Evolutionary conservation across 2,329 filamentous ascomycete genomes (phyloP).

Genomic region (Fusarium sp.): DNA sequence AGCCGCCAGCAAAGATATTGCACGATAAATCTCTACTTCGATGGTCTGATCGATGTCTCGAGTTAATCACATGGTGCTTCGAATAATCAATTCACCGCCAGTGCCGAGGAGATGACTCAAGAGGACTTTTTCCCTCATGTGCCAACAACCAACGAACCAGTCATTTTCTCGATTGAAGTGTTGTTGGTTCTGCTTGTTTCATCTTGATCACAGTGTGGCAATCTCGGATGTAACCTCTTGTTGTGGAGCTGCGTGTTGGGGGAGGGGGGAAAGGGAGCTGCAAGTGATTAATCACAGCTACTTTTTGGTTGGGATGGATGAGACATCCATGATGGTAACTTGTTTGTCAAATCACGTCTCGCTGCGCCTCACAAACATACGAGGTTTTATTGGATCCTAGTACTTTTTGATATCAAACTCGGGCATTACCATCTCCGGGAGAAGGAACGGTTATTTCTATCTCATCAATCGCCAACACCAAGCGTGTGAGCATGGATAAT

Average conservation of each 20-base stretch:
- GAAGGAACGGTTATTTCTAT: background rate
- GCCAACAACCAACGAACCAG: background rate
- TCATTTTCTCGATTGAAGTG: background rate
- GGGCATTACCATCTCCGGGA: background rate
- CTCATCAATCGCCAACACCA: background rate
- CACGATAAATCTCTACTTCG: background rate
- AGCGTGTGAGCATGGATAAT: background rate
- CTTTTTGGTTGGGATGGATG: background rate
- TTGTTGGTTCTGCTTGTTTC: background rate
- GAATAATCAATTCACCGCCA: background rate
- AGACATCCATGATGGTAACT: background rate
- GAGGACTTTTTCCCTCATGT: background rate
- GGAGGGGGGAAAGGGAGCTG: background rate
- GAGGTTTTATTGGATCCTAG: background rate
- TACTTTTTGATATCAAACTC: background rate
- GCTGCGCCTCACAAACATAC: background rate
- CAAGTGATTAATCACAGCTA: background rate
- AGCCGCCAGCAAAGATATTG: background rate
- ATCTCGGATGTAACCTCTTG: background rate
- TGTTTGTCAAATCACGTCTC: background rate
- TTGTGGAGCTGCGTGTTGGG: background rate
- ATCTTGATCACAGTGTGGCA: background rate
- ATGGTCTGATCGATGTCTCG: background rate
- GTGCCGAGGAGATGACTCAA: background rate
- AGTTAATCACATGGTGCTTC: background rate